Evolutionary conservation across 306 rosid species (phyloP).

Genomic region (Coriaria nepalensis): DNA sequence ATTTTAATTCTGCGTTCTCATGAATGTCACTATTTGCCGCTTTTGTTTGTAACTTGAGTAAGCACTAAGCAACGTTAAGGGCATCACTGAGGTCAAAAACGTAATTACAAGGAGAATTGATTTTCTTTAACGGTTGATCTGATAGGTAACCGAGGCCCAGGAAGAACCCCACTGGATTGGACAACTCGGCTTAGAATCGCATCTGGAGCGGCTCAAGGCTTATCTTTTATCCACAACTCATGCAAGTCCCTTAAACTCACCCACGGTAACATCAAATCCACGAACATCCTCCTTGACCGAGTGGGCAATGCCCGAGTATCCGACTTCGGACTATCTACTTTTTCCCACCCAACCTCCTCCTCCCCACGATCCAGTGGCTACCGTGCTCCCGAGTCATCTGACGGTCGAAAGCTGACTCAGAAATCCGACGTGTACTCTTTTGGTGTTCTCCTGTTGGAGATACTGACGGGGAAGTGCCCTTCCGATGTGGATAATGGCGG

Average conservation of each 20-base stretch:
- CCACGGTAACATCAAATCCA: conserved; percentile 83
- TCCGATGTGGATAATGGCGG: conserved; percentile 35
- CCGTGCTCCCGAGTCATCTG: conserved; percentile 57
- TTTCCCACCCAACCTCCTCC: conserved; percentile 19
- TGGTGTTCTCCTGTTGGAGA: conserved; percentile 69
- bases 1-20: conserved; percentile 12
- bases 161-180: conserved; percentile 87
- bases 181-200: conserved; percentile 71
- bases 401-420: conserved; percentile 43
- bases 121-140: background rate
- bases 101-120: conserved; percentile 12
- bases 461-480: conserved; percentile 79
- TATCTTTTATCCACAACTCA: conserved; percentile 62
- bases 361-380: conserved; percentile 47
- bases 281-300: conserved; percentile 55
- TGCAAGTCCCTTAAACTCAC: conserved; percentile 41
- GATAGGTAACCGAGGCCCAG: conserved; percentile 85
- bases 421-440: conserved; percentile 67
- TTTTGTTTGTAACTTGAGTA: no score
- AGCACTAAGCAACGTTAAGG: background rate
- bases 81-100: background rate
- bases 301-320: conserved; percentile 48
- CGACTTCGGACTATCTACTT: conserved; percentile 61
- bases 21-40: conserved; percentile 6
- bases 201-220: conserved; percentile 64